Evolutionary conservation across 176 grass and related monocot genomes (phyloP), one percentile per base, ranked within the genome.

Genomic region (Stipa capillata): DNA sequence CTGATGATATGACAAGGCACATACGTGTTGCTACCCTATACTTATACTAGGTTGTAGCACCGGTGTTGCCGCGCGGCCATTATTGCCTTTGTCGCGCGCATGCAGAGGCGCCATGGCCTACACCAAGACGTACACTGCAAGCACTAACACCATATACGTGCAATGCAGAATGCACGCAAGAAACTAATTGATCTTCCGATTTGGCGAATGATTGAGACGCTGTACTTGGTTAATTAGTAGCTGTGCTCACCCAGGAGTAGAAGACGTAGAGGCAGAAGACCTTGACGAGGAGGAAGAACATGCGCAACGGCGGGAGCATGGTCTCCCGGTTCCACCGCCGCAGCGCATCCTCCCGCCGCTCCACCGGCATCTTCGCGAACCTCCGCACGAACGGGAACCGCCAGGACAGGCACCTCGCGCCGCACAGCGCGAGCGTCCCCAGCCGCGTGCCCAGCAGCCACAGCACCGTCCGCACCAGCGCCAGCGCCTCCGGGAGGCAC

Each of bases 351-450:
- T 94, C 90, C 63, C 92, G 82, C 16, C 58, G 54, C 42, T 85
- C 78, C 63, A 87, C 2, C 0, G 87, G 64, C 80, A 98, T 88
- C 10, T 94, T 85, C 23, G 69, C 67, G 84, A 98, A 98, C 23
- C 75, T 82, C 18, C 62, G 76, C 58, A 94, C 60, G 85, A 93
- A 98, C 4, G 90, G 90, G 74, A 81, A 87, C 23, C 69, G 51
- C 43, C 67, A 51, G 11, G 80, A 78, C 73, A 98, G 37, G 52
- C 92, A 87, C 39, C 53, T 42, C 3, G 65, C 61, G 4, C 96
- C 85, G 80, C 96, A 98, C 0, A 98, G 83, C 56, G 67, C 61
- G 25, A 98, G 82, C 67, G 95, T 89, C 10, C 95, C 95, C 4
- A 92, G 68, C 33, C 86, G 83, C 52, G 83, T 94, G 29, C 85